Evolutionary conservation across 257 asterid genomes (phyloP).

Genomic region (Craterostigma plantagineum): DNA sequence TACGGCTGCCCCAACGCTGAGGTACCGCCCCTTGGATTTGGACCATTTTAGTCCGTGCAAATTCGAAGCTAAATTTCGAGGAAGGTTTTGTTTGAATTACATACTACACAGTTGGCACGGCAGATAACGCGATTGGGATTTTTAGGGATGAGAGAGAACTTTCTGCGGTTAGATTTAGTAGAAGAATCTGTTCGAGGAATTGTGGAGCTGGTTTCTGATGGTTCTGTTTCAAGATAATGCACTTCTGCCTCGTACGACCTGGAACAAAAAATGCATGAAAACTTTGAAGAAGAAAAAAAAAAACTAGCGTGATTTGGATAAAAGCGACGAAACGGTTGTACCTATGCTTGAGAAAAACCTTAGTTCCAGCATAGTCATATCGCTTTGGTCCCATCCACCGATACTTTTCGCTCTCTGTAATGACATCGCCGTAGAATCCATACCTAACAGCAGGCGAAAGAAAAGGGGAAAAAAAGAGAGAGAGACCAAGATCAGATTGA

Average conservation of each 20-base stretch:
- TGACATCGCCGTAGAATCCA: conserved; percentile 96
- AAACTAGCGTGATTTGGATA: neutral
- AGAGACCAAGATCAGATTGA: neutral
- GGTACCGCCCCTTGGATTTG: conserved; percentile 53
- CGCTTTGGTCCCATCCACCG: conserved; percentile 98
- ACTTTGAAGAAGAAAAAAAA: neutral
- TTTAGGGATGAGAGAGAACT: conserved; percentile 30
- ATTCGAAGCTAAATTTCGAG: conserved; percentile 17
- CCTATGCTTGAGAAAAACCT: conserved; percentile 93
- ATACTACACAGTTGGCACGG: conserved; percentile 57
- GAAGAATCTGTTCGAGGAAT: conserved; percentile 26
- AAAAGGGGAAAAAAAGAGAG: conserved; percentile 10
- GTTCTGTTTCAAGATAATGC: conserved; percentile 54
- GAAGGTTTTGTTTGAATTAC: conserved; percentile 24
- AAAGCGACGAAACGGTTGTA: no score
- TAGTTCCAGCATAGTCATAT: conserved; percentile 91
- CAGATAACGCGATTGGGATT: conserved; percentile 32
- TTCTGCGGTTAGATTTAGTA: conserved; percentile 17
- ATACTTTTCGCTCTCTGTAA: conserved; percentile 82
- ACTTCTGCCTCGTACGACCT: conserved; percentile 95
- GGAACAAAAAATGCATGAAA: conserved; percentile 4
- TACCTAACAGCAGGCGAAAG: no score
- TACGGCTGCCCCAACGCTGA: conserved; percentile 84
- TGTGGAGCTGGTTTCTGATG: conserved; percentile 19
- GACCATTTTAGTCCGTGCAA: conserved; percentile 45